Base-by-base conservation (phyloP, 495 filamentous ascomycete genomes). In the Annulohypoxylon moriforme region DNA sequence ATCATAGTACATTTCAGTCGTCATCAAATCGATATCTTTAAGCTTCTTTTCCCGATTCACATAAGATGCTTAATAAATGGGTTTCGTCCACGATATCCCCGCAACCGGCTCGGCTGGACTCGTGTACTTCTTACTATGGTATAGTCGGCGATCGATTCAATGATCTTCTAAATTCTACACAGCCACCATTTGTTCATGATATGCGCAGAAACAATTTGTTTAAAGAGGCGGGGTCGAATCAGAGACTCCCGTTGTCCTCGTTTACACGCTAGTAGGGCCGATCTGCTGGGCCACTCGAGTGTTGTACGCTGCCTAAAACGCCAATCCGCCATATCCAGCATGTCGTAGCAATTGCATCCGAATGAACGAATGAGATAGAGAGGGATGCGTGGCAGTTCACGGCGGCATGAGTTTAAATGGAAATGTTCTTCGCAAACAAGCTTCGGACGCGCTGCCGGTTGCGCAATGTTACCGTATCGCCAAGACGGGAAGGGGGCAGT, bases 321-420 rank as follows among this genome's bases (percentile, higher is more conserved):
- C 42, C 53, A 49, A 36, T 22, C 50, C 40, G 38, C 61, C 68
- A 56, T 47, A 36, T 22, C 50, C 40, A 47, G 55, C 68, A 56
- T 47, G 44, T 38, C 20, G 40, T 14, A 38, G 42, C 7, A 9
- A 52, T 53, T 33, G 38, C 46, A 56, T 36, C 8, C 13, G 25
- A 40, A 52, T 34, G 46, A 67, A 24, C 70, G 61, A 73, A 69
- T 73, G 13, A 58, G 33, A 42, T 27, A 47, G 20, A 11, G 31
- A 50, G 57, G 47, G n/a, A 20, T 66, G 70, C 70, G 70, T 73
- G 70, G 70, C 70, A 66, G 65, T 42, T 57, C 40, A 61, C 42
- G 11, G 36, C 53, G 59, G 50, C 36, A 22, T 11, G 33, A 46
- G 52, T 55, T 67, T 58, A 44, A 60, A 20, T 56, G 66, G 36